Conservation (phyloP, 2,329 filamentous ascomycete species). For the Ceratocystis cubensis region DNA sequence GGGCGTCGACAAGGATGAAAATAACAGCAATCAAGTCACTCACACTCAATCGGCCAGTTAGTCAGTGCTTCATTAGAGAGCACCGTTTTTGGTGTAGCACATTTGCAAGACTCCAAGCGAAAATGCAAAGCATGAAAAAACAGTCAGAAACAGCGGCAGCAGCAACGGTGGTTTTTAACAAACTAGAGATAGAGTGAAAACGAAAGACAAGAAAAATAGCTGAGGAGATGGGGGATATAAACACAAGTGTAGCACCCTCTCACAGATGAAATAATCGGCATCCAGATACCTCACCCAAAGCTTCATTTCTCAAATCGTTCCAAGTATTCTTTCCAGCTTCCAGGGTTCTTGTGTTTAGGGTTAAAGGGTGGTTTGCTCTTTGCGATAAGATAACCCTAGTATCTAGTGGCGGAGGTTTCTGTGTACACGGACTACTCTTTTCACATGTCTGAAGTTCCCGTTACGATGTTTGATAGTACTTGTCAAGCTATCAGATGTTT, state of each 20-base stretch:
- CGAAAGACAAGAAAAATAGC: too few relatives aligned
- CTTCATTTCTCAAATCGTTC: background rate
- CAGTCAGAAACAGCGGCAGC: background rate
- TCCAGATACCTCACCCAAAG: background rate
- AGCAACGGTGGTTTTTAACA: background rate
- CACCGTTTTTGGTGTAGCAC: conserved; percentile 10
- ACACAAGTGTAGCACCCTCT: background rate
- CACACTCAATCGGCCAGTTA: background rate
- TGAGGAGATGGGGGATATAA: too few relatives aligned
- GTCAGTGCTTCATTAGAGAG: conserved; percentile 10
- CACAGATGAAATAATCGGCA: background rate
- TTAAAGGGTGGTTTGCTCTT: background rate
- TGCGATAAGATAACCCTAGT: background rate
- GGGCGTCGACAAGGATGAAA: conserved; percentile 8
- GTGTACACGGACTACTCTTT: too few relatives aligned
- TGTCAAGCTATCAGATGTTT: background rate
- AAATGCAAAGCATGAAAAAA: background rate
- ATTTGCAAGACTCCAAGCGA: conserved; percentile 3
- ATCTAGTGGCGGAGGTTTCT: background rate
- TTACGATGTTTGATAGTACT: background rate
- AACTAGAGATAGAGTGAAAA: background rate
- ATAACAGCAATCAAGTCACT: conserved; percentile 5
- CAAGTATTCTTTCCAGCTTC: background rate
- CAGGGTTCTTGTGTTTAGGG: background rate
- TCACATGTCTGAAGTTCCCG: background rate